Base-by-base conservation (phyloP, 1,139 yeast genomes). In the Debaryomyces robertsiae region DNA sequence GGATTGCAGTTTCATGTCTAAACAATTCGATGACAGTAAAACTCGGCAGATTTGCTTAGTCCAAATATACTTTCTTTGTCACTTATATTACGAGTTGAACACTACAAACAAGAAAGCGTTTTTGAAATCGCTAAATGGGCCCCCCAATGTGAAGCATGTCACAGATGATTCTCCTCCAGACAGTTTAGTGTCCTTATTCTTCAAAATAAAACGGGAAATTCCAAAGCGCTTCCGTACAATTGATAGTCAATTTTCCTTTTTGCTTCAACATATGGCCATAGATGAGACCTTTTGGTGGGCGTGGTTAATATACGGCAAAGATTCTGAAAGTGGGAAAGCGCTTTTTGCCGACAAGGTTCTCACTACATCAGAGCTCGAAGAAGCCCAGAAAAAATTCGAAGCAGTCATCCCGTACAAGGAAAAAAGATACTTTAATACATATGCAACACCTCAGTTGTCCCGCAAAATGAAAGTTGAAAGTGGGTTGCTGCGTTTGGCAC, bases 371-470 rank as follows among this genome's bases (percentile, higher is more conserved):
- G 68, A 66, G n/a, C 53, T 69, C 25, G 37, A 37, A 1, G 42
- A 42, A 9, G 46, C 42, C 1, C 27, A 52, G 10, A 57, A 57
- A 6, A 55, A 57, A 23, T 50, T 50, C 16, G 41, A 48, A 3
- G 32, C 48, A 2, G 42, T 57, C 2, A 54, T 57, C 9, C 73
- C 74, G 1, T 57, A 51, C 40, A 69, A 67, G 37, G 61, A 52
- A 18, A 65, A 63, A 46, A 55, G 63, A 36, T 72, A 71, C 45
- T 73, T 73, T 58, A 71, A 73, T 43, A 55, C 62, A 1, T 72
- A 64, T 46, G 73, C 65, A 6, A 72, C 78, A 1, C 77, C 77
- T 3, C 76, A 69, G 46, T 57, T 73, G 22, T 62, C 76, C 0
- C 54, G 75, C 28, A 64, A 63, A 43, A 72, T 73, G 77, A 66